Evolutionary conservation across 2,329 filamentous ascomycete genomes (phyloP).

Genomic region (Triangularia verruculosa): DNA sequence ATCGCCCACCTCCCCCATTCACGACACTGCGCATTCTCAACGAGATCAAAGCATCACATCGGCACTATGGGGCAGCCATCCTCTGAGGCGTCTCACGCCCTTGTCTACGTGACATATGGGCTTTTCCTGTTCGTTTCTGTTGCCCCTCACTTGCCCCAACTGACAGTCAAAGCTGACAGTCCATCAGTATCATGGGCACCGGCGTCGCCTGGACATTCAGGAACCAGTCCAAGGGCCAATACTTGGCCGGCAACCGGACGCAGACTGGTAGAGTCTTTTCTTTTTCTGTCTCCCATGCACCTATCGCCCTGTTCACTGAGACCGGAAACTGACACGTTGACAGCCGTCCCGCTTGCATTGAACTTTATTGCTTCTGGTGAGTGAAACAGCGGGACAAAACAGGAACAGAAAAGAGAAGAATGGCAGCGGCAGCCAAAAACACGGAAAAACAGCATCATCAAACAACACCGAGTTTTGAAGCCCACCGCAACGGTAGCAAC

Average conservation of each 20-base stretch:
- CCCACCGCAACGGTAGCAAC: slow-evolving; percentile 13
- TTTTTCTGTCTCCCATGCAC: background rate
- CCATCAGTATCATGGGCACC: slow-evolving; percentile 59
- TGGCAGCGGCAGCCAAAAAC: slow-evolving; percentile 53
- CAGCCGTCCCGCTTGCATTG: slow-evolving; percentile 75
- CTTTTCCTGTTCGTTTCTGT: slow-evolving; percentile 61
- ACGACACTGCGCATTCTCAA: background rate
- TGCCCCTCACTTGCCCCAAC: background rate
- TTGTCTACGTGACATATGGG: slow-evolving; percentile 78
- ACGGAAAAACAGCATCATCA: slow-evolving; percentile 21
- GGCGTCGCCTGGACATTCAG: slow-evolving; percentile 56
- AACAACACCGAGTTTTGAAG: background rate
- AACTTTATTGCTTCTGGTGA: slow-evolving; percentile 93
- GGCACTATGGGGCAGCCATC: slow-evolving; percentile 75
- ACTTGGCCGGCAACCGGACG: slow-evolving; percentile 73
- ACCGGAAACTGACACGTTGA: slow-evolving; percentile 32
- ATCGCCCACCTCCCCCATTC: background rate
- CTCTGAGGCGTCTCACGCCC: slow-evolving; percentile 72
- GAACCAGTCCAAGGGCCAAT: slow-evolving; percentile 66
- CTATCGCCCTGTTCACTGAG: background rate
- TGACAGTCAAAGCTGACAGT: slow-evolving; percentile 3
- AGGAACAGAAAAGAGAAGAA: slow-evolving; percentile 50
- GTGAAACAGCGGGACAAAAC: slow-evolving; percentile 44
- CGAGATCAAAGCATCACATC: background rate
- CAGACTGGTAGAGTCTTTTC: slow-evolving; percentile 67